Evolutionary conservation across 2,329 filamentous ascomycete species (phyloP).

Genomic region (Diaporthe caulivora): DNA sequence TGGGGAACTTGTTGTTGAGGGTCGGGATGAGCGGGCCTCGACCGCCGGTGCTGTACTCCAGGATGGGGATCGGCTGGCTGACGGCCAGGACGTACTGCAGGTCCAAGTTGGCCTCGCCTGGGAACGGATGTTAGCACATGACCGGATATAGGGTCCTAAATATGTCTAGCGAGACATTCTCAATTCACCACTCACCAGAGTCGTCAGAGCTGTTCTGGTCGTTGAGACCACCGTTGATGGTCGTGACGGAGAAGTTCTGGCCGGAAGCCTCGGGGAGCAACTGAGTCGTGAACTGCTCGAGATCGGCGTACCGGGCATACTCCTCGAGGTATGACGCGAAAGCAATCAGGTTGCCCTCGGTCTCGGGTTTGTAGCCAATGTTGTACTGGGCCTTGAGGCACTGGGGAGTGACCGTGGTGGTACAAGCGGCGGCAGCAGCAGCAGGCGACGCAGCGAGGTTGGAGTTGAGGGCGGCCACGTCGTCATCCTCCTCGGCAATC

Average conservation of each 20-base stretch:
- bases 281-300: conserved; percentile 61
- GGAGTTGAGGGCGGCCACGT: conserved; percentile 20
- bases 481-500: conserved; percentile 45
- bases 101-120: conserved; percentile 45
- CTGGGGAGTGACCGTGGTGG: conserved; percentile 56
- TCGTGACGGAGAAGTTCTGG: conserved; percentile 66
- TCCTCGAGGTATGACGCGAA: conserved; percentile 60
- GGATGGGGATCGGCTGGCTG: conserved; percentile 43
- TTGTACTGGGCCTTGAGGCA: conserved; percentile 64
- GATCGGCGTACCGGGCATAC: conserved; percentile 62
- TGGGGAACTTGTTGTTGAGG: conserved; percentile 60
- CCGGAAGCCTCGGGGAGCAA: conserved; percentile 65
- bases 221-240: conserved; percentile 68
- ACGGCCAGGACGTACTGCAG: conserved; percentile 40
- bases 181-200: conserved; percentile 44
- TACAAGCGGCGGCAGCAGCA: conserved; percentile 50
- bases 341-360: conserved; percentile 49
- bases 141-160: neutral
- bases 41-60: conserved; percentile 46
- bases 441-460: neutral
- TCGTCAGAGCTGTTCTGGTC: conserved; percentile 56
- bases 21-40: conserved; percentile 63
- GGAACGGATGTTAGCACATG: neutral
- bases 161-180: too few species aligned
- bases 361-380: conserved; percentile 53